Base-by-base conservation (phyloP, 2,329 filamentous ascomycete species). In the Cytospora paraplurivora region DNA sequence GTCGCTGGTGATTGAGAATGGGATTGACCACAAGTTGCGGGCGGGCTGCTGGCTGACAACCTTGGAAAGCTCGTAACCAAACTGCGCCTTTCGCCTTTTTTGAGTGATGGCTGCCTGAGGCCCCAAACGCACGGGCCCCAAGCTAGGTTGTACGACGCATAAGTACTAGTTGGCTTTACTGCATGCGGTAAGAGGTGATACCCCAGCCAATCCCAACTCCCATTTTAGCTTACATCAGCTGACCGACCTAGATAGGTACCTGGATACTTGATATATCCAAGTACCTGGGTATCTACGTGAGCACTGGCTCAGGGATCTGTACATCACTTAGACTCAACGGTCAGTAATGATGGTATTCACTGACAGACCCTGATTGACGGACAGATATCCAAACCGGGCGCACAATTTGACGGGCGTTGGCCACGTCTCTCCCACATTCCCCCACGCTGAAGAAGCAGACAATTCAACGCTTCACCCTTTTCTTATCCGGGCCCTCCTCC, bases 401-500 rank as follows among this genome's bases (percentile, higher is more conserved):
- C 17, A 8, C 41, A 1, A 19, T 17, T 41, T 6, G 38, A 41
- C 44, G 11, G 44, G 10, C n/a, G 21, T 19, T 47, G 4, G 21
- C 8, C 8, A 19, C 19, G 13, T 44, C 38, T n/a, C 38, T 32
- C 27, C 33, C 10, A 50, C 12, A 32, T 4, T 15, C 17, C 33
- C 4, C 47, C 4, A n/a, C 34, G 37, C 19, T 2, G n/a, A 21
- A n/a, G 13, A 33, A 8, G 7, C 7, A 53, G 5, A 5, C 27
- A 62, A 47, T 38, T 81, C 38, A 85, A 70, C 82, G 78, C 76
- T 83, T 87, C 3, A 77, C 74, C 72, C 78, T 84, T 74, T 88
- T 88, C 77, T 88, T 90, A 38, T 91, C 85, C n/a, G 85, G 87
- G 4, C 82, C 85, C 19, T 81, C 83, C 59, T 87, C 88, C 68